Percentiles rank a stretch among this genome's conserved stretches.
Conservation (phyloP, 129 eudicot species). For the Pseudognaphalium luteoalbum region DNA sequence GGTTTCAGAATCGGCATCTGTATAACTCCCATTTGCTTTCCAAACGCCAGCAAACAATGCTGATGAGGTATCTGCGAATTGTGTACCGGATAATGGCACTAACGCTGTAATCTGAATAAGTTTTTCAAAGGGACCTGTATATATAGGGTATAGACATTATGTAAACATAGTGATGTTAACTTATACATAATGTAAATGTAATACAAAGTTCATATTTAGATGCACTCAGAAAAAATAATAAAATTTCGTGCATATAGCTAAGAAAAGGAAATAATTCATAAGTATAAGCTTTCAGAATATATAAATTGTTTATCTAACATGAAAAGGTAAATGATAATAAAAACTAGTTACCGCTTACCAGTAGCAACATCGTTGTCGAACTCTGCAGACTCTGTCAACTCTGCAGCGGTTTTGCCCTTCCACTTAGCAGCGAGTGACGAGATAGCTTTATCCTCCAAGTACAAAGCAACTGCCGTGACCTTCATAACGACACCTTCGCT, state of each 20-base stretch:
- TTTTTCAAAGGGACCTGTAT: constrained; percentile 73
- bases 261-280: neutral
- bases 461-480: constrained; percentile 76
- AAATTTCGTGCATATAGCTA: no score
- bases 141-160: neutral
- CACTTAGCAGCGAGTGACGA: constrained; percentile 66
- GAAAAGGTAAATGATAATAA: neutral
- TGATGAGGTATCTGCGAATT: constrained; percentile 74
- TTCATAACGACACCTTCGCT: constrained; percentile 62
- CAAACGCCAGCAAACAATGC: constrained; percentile 58
- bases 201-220: no score
- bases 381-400: constrained; percentile 57
- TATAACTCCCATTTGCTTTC: constrained; percentile 59
- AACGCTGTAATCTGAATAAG: constrained; percentile 64
- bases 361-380: constrained; percentile 64
- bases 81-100: constrained; percentile 71
- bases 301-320: neutral
- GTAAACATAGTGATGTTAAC: no score
- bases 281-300: neutral
- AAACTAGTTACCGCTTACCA: constrained; percentile 38
- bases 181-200: no score
- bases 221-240: no score
- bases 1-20: constrained; percentile 60
- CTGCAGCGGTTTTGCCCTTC: constrained; percentile 74
- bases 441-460: constrained; percentile 66